A percentile compares a stretch with the other conserved stretches of the same genome.
These are phyloP conservation scores for Pythium oligandrum DNA, from an alignment of 352 stramenopile species.

Conservation along the genomic window DNA sequence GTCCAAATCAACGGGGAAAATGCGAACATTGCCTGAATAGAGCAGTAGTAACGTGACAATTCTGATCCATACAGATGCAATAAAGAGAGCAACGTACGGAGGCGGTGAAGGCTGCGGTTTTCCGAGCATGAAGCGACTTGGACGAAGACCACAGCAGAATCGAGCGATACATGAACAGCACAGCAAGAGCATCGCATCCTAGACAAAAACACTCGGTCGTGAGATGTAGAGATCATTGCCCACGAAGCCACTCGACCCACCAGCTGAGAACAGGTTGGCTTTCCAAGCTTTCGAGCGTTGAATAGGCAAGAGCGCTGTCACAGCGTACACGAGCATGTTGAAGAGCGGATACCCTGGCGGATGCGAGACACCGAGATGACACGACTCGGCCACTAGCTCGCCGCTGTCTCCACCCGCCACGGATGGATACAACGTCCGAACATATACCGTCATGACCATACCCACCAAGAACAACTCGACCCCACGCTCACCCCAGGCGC, in stretches of 20 bases:
- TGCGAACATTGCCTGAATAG: conserved; percentile 66
- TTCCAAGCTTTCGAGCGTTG: conserved; percentile 58
- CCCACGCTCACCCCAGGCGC: no score
- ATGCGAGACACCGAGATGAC: conserved; percentile 89
- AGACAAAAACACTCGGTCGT: neutral
- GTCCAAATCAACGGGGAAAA: conserved; percentile 94
- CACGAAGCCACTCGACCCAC: conserved; percentile 18
- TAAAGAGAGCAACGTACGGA: conserved; percentile 24
- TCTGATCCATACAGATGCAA: no score
- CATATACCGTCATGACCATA: conserved; percentile 47
- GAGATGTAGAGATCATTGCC: neutral
- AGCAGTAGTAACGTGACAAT: neutral
- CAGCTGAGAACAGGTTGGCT: conserved; percentile 87
- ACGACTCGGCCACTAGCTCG: conserved; percentile 93
- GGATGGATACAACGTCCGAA: conserved; percentile 74
- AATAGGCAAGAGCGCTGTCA: conserved; percentile 35
- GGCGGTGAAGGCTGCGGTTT: conserved; percentile 40
- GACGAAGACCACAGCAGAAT: conserved; percentile 44
- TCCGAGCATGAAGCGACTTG: conserved; percentile 5
- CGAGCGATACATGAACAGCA: conserved; percentile 46
- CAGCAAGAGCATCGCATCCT: conserved; percentile 55
- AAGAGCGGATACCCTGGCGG: conserved; percentile 94
- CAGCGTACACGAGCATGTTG: conserved; percentile 83
- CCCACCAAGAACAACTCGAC: no score
- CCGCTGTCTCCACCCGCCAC: conserved; percentile 89